Conservation (phyloP, 805 yeast species). For the Torulaspora gathmanii region DNA sequence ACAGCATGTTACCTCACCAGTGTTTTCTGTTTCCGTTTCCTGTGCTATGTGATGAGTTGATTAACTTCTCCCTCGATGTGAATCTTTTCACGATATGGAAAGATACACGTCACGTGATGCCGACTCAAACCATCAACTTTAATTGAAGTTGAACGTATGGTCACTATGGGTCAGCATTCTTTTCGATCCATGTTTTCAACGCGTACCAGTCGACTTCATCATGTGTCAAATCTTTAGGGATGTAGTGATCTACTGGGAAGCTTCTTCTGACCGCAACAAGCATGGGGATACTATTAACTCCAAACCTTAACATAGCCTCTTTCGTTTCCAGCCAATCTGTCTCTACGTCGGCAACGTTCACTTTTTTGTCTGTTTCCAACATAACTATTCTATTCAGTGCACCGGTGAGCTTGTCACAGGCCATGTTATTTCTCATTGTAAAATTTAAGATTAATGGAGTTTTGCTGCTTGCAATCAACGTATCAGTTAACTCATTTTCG, state of each 20-base stretch:
- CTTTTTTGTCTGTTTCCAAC: constrained; percentile 44
- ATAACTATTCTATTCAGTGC: constrained; percentile 51
- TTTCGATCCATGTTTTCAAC: constrained; percentile 43
- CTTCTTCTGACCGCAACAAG: constrained; percentile 65
- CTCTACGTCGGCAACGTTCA: constrained; percentile 68
- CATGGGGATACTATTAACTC: constrained; percentile 56
- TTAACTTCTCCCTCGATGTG: neutral
- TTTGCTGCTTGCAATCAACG: constrained; percentile 43
- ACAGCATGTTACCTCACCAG: constrained; percentile 53
- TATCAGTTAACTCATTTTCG: constrained; percentile 54
- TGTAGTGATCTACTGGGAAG: constrained; percentile 45
- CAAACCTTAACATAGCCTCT: constrained; percentile 54
- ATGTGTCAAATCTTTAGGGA: constrained; percentile 22
- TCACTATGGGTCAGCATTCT: constrained; percentile 31
- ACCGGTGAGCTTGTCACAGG: constrained; percentile 58
- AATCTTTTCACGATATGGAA: neutral
- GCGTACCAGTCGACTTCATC: constrained; percentile 42
- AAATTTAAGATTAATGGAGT: constrained; percentile 69
- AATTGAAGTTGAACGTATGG: neutral
- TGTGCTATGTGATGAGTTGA: neutral
- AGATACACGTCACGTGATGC: neutral
- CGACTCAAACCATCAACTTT: neutral
- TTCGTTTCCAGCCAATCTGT: constrained; percentile 61
- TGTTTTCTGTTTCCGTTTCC: neutral
- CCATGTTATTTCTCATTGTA: constrained; percentile 59